A percentile compares a stretch with the other conserved stretches of the same genome.
Evolutionary conservation across 176 grass and related monocot genomes (phyloP).

Genomic region (Raddia guianensis): DNA sequence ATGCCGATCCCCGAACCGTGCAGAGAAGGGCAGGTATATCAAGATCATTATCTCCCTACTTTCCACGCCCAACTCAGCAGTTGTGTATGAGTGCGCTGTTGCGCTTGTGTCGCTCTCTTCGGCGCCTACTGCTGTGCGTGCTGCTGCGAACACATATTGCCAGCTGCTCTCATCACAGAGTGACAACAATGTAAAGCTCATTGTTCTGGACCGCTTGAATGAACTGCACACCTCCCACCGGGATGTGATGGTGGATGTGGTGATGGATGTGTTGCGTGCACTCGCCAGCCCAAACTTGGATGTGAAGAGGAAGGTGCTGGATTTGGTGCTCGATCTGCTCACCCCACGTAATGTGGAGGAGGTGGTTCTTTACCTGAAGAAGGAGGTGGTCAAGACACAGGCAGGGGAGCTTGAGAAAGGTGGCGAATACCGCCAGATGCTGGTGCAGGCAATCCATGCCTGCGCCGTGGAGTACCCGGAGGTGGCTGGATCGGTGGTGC

Average conservation of each 20-base stretch:
- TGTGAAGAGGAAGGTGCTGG: slow-evolving; percentile 61
- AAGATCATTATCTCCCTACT: slow-evolving; percentile 64
- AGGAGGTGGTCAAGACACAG: slow-evolving; percentile 81
- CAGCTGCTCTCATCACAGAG: slow-evolving; percentile 68
- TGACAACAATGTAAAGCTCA: slow-evolving; percentile 76
- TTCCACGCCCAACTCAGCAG: slow-evolving; percentile 41
- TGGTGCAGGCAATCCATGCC: slow-evolving; percentile 70
- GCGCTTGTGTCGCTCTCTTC: slow-evolving; percentile 68
- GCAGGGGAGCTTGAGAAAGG: slow-evolving; percentile 62
- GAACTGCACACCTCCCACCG: slow-evolving; percentile 55
- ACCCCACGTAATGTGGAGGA: slow-evolving; percentile 70
- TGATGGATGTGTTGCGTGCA: slow-evolving; percentile 68
- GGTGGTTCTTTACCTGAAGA: slow-evolving; percentile 77
- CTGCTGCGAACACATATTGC: slow-evolving; percentile 71
- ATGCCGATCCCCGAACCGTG: slow-evolving; percentile 54
- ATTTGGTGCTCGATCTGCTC: slow-evolving; percentile 73
- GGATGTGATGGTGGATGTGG: slow-evolving; percentile 70
- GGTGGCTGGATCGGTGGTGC: slow-evolving; percentile 70
- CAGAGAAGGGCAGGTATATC: slow-evolving; percentile 74
- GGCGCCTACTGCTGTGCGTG: slow-evolving; percentile 63
- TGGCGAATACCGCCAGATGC: slow-evolving; percentile 76
- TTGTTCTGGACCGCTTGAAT: slow-evolving; percentile 64
- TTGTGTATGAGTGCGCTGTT: slow-evolving; percentile 64
- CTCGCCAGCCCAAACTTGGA: slow-evolving; percentile 71
- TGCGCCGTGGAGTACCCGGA: slow-evolving; percentile 67